Evolutionary conservation across 148 eudicot genomes (phyloP).

Genomic region (Dysphania ambrosioides): DNA sequence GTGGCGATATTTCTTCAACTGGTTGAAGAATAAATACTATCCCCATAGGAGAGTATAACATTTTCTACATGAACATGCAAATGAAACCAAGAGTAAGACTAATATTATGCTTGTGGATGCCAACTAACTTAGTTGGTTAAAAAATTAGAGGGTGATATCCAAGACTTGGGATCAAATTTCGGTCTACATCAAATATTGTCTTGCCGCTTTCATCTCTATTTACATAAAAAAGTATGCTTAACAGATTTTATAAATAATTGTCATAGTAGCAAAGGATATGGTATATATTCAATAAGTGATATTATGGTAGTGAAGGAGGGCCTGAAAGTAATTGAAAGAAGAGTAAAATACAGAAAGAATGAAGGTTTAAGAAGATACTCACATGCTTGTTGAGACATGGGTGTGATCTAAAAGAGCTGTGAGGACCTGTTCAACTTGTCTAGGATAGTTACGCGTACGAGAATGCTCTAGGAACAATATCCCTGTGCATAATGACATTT

Average conservation of each 20-base stretch:
- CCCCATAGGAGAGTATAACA: constrained; percentile 71
- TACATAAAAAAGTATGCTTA: no score
- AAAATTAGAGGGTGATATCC: no score
- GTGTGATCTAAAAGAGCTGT: constrained; percentile 60
- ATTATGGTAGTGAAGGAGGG: not conserved
- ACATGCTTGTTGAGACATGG: constrained; percentile 75
- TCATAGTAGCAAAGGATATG: no score
- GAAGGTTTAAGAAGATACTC: constrained; percentile 26
- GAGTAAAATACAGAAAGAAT: not conserved
- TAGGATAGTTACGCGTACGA: constrained; percentile 82
- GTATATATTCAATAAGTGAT: no score
- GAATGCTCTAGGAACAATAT: constrained; percentile 87
- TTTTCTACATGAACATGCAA: constrained; percentile 46
- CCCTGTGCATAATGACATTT: constrained; percentile 81
- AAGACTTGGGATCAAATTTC: no score
- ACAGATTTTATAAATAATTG: no score
- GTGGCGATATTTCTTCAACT: constrained; percentile 51
- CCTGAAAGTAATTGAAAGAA: not conserved
- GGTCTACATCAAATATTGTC: no score
- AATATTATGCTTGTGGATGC: not conserved
- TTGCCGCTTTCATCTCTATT: no score
- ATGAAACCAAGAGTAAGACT: not conserved
- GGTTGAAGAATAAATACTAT: constrained; percentile 77
- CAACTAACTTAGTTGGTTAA: no score
- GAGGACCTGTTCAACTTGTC: constrained; percentile 57